Evolutionary conservation across 192 early-diverging fungal genomes (phyloP).

Genomic region (Irineochytrium annulatum): DNA sequence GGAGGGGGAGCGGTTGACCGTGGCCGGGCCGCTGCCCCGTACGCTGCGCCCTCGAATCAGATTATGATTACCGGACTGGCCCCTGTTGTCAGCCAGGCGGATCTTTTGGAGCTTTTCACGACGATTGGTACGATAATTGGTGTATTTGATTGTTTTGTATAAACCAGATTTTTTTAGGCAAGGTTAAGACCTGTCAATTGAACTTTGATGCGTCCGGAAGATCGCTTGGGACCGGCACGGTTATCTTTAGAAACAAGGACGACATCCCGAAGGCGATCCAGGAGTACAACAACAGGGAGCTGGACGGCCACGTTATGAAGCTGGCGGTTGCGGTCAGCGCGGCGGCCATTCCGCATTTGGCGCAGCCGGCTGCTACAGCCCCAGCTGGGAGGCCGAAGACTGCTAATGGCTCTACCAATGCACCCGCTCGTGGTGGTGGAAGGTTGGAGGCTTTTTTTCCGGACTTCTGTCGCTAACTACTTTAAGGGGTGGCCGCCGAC

Average conservation of each 20-base stretch:
- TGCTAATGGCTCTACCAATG: neutral
- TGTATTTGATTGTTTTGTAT: constrained; percentile 7
- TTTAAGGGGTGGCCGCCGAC: constrained; percentile 7
- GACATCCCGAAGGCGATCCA: constrained; percentile 33
- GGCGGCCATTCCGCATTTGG: constrained; percentile 7
- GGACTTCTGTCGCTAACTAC: neutral
- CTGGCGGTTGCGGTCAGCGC: constrained; percentile 41
- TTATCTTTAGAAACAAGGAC: constrained; percentile 26
- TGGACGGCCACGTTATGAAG: constrained; percentile 46
- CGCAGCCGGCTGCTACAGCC: neutral
- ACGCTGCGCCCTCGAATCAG: constrained; percentile 14
- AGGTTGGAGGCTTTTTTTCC: neutral
- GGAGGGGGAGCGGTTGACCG: neutral
- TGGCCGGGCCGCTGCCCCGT: constrained; percentile 13
- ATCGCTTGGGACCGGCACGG: constrained; percentile 43
- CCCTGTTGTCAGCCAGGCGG: constrained; percentile 34
- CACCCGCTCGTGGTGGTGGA: no score
- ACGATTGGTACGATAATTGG: constrained; percentile 38
- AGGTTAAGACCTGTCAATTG: constrained; percentile 33
- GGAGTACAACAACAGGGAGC: constrained; percentile 46
- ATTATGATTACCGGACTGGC: constrained; percentile 44
- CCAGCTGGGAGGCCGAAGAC: neutral
- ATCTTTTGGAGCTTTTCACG: constrained; percentile 41
- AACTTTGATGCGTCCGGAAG: constrained; percentile 41
- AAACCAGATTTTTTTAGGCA: constrained; percentile 28